Evolutionary conservation across 805 yeast genomes (phyloP).

Genomic region (Candida michaelii): DNA sequence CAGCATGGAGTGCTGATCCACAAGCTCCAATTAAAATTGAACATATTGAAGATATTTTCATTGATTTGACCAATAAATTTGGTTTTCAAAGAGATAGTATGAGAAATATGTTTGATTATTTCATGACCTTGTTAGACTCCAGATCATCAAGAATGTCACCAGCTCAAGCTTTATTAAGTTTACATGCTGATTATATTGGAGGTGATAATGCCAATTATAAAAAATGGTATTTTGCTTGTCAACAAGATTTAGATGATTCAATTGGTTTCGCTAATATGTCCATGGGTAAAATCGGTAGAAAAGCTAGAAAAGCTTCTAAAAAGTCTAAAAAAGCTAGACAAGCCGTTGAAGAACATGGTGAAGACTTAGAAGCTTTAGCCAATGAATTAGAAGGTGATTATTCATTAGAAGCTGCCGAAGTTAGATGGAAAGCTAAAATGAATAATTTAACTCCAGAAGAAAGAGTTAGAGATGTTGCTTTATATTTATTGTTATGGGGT

Average conservation of each 20-base stretch:
- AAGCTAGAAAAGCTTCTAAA: conserved; percentile 78
- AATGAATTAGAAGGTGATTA: conserved; percentile 78
- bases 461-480: conserved; percentile 74
- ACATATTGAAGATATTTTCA: conserved; percentile 83
- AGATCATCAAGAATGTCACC: conserved; percentile 89
- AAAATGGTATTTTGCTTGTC: conserved; percentile 89
- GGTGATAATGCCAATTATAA: conserved; percentile 84
- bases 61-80: conserved; percentile 77
- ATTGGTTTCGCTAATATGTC: conserved; percentile 82
- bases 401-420: conserved; percentile 80
- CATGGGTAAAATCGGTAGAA: conserved; percentile 71
- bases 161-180: conserved; percentile 76
- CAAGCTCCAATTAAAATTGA: conserved; percentile 80
- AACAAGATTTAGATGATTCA: conserved; percentile 80
- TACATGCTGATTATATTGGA: conserved; percentile 87
- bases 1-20: conserved; percentile 98
- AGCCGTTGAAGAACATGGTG: conserved; percentile 66
- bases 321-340: conserved; percentile 75
- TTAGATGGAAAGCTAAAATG: conserved; percentile 85
- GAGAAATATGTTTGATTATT: conserved; percentile 89
- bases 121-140: conserved; percentile 80
- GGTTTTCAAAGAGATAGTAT: conserved; percentile 92
- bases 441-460: conserved; percentile 70
- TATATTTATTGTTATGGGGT: conserved; percentile 81
- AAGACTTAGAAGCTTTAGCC: conserved; percentile 60